These are phyloP conservation scores for Graphium sp. DNA, from an alignment of 2,329 filamentous ascomycete species.

Conservation along the genomic window DNA sequence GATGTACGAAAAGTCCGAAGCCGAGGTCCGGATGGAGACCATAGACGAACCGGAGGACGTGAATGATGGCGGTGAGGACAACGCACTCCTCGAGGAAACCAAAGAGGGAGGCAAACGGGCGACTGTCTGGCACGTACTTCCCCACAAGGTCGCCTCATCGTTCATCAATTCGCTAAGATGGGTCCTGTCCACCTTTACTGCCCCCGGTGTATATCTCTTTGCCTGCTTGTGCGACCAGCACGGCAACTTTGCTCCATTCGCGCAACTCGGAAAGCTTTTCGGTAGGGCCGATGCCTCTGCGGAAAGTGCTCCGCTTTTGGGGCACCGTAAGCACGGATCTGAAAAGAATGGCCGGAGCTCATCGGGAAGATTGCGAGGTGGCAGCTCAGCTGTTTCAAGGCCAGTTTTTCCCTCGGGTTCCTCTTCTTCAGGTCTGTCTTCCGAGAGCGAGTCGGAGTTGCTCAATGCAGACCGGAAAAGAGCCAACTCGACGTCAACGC, in stretches of 20 bases:
- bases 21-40: constrained; percentile 17
- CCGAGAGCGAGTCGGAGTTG: constrained; percentile 57
- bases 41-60: constrained; percentile 19
- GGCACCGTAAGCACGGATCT: constrained; percentile 26
- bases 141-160: constrained; percentile 52
- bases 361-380: constrained; percentile 11
- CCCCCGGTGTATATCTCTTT: constrained; percentile 68
- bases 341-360: constrained; percentile 10
- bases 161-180: constrained; percentile 64
- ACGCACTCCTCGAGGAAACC: constrained; percentile 38
- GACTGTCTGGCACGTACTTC: constrained; percentile 35
- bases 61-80: constrained; percentile 22
- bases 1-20: constrained; percentile 8
- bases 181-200: constrained; percentile 60
- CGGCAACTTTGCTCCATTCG: constrained; percentile 62
- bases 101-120: constrained; percentile 12
- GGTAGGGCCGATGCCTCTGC: constrained; percentile 22
- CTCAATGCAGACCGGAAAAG: constrained; percentile 22
- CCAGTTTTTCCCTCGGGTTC: constrained; percentile 15
- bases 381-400: constrained; percentile 11
- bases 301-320: too few species aligned
- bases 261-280: constrained; percentile 52
- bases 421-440: constrained; percentile 39
- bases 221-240: constrained; percentile 70
- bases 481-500: constrained; percentile 15